phyloP scores from a whole-genome alignment of 1,284 basidiomycete species.

The Apiotrichum mycotoxinovorans region DNA sequence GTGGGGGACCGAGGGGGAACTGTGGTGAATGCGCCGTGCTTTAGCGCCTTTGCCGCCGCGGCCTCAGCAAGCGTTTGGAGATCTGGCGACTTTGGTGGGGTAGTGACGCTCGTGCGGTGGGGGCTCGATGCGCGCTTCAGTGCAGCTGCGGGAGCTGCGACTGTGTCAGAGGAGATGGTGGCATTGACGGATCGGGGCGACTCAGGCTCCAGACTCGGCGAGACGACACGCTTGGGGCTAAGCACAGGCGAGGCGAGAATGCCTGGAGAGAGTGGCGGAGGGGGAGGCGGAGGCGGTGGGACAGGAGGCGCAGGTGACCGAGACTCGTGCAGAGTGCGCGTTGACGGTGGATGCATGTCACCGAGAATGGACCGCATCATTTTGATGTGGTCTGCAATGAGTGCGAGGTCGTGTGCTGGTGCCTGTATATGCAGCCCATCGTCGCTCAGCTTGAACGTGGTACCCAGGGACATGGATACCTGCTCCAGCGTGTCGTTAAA shows the following conservation, averaged over 20 bases:
- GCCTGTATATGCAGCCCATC: conserved; percentile 1
- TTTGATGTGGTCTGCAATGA: background rate
- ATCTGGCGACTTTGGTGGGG: background rate
- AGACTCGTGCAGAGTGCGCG: background rate
- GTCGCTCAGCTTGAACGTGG: background rate
- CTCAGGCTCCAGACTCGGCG: background rate
- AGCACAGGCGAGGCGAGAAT: background rate
- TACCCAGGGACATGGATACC: background rate
- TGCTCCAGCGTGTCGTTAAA: conserved; percentile 1
- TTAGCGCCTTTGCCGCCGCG: background rate
- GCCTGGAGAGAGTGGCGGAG: background rate
- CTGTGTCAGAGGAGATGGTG: background rate
- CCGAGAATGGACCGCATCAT: background rate
- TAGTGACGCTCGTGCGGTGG: background rate
- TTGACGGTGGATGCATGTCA: background rate
- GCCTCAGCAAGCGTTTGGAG: background rate
- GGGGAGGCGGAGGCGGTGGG: background rate
- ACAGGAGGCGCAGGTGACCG: background rate
- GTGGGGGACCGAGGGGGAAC: background rate
- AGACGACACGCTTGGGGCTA: background rate
- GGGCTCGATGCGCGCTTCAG: background rate
- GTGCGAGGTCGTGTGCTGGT: background rate
- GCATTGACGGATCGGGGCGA: background rate
- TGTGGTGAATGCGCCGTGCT: background rate
- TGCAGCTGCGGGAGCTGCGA: background rate